phyloP scores from a whole-genome alignment of 345 rosid species.

The Aegle marmelos region DNA sequence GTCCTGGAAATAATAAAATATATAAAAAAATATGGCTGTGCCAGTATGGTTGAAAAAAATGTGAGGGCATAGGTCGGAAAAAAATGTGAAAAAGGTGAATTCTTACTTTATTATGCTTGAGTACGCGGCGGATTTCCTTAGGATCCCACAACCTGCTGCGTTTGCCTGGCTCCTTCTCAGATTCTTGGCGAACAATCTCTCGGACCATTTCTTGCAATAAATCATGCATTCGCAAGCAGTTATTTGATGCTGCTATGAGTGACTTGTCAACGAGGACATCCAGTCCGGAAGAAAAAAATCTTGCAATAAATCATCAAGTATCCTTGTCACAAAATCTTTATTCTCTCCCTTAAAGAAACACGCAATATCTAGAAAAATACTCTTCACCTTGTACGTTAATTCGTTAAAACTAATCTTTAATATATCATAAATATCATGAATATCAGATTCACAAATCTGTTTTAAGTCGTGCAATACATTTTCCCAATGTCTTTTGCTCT shows the following conservation, averaged over 20 bases:
- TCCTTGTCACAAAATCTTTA: slow-evolving; percentile 10
- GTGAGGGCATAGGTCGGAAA: too few species aligned
- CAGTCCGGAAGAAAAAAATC: neutral
- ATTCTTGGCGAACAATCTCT: slow-evolving; percentile 12
- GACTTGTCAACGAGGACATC: slow-evolving; percentile 27
- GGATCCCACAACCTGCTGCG: slow-evolving; percentile 13
- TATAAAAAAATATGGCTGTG: too few species aligned
- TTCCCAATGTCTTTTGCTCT: neutral
- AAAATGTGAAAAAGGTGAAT: neutral
- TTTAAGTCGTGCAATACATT: too few species aligned
- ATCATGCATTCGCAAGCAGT: slow-evolving; percentile 36
- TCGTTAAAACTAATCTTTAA: slow-evolving; percentile 19
- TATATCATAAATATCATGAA: slow-evolving; percentile 4
- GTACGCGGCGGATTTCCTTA: neutral
- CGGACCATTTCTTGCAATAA: slow-evolving; percentile 29
- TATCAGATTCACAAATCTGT: neutral
- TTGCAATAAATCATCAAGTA: slow-evolving; percentile 13
- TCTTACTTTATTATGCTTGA: neutral
- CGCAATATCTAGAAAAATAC: slow-evolving; percentile 45
- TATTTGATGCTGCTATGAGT: slow-evolving; percentile 24
- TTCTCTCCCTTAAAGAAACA: slow-evolving; percentile 35
- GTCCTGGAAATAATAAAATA: too few species aligned
- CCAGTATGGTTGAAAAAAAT: neutral
- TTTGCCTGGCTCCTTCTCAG: neutral
- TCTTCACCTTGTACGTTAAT: slow-evolving; percentile 1